A percentile compares a stretch with the other conserved stretches of the same genome.
Evolutionary conservation across 257 asterid genomes (phyloP).

Genomic region (Craterostigma plantagineum): DNA sequence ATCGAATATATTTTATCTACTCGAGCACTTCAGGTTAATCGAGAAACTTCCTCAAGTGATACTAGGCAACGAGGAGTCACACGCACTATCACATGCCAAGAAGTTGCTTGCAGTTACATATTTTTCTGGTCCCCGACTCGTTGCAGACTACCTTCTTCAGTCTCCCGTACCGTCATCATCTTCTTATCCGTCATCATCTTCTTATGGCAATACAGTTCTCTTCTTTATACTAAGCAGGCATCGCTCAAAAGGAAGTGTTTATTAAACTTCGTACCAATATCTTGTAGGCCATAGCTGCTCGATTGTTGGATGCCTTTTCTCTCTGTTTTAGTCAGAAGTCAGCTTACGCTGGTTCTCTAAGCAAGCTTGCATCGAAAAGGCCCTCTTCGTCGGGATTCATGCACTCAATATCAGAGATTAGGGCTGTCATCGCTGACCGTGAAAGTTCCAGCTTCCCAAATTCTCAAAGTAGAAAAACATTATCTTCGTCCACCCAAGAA

Average conservation of each 20-base stretch:
- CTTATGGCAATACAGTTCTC: background rate
- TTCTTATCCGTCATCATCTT: too few species aligned
- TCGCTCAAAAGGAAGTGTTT: too few species aligned
- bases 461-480: slow-evolving; percentile 20
- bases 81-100: slow-evolving; percentile 57
- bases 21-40: slow-evolving; percentile 38
- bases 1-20: background rate
- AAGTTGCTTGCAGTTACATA: slow-evolving; percentile 65
- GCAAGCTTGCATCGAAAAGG: slow-evolving; percentile 40
- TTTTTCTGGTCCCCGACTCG: slow-evolving; percentile 65
- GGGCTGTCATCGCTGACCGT: slow-evolving; percentile 17
- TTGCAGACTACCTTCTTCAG: slow-evolving; percentile 49
- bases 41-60: slow-evolving; percentile 82
- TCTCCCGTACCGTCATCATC: slow-evolving; percentile 61
- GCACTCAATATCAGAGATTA: slow-evolving; percentile 76
- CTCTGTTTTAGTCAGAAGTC: slow-evolving; percentile 87
- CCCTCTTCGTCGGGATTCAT: slow-evolving; percentile 56
- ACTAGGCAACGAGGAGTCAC: slow-evolving; percentile 58
- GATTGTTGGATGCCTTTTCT: slow-evolving; percentile 74
- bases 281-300: slow-evolving; percentile 57
- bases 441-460: slow-evolving; percentile 16
- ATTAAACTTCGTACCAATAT: slow-evolving; percentile 2
- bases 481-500: slow-evolving; percentile 21
- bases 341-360: slow-evolving; percentile 67
- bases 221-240: too few species aligned